Evolutionary conservation across 1,139 yeast genomes (phyloP).

Genomic region (Yamadazyma atmosphaerica): DNA sequence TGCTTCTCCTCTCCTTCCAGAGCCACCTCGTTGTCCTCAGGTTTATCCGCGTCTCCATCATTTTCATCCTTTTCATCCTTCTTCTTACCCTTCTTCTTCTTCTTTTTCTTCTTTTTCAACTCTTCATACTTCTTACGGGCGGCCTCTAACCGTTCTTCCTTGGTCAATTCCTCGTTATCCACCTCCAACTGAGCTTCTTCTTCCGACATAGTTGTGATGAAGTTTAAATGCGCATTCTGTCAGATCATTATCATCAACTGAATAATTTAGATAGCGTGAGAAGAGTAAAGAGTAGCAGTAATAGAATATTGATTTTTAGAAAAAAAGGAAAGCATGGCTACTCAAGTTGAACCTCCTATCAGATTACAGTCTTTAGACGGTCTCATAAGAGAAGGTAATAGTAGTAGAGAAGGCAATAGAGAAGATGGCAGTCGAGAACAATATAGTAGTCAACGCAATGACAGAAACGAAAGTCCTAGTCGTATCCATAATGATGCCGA

Average conservation of each 20-base stretch:
- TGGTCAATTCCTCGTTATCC: slow-evolving; percentile 29
- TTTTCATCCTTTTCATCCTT: slow-evolving; percentile 13
- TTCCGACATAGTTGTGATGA: slow-evolving; percentile 11
- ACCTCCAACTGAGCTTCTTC: slow-evolving; percentile 5
- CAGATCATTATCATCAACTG: too few species aligned
- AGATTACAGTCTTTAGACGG: not conserved
- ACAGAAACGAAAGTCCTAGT: not conserved
- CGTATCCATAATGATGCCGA: too few species aligned
- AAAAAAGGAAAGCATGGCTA: not conserved
- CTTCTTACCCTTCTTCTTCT: slow-evolving; percentile 26
- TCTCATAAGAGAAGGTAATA: too few species aligned
- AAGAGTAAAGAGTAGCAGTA: too few species aligned
- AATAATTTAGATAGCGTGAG: too few species aligned
- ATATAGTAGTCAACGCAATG: not conserved
- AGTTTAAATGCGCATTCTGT: too few species aligned
- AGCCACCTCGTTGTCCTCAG: slow-evolving; percentile 14
- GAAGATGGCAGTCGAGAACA: too few species aligned
- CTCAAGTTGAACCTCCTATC: not conserved
- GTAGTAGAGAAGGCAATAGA: not conserved
- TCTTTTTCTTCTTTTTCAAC: slow-evolving; percentile 60
- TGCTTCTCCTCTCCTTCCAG: not conserved
- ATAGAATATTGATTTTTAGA: not conserved
- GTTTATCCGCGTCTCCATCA: slow-evolving; percentile 8
- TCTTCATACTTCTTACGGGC: slow-evolving; percentile 67
- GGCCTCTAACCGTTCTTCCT: slow-evolving; percentile 61